Base-by-base conservation (phyloP, 805 yeast species). In the Lipomyces lipofer region DNA sequence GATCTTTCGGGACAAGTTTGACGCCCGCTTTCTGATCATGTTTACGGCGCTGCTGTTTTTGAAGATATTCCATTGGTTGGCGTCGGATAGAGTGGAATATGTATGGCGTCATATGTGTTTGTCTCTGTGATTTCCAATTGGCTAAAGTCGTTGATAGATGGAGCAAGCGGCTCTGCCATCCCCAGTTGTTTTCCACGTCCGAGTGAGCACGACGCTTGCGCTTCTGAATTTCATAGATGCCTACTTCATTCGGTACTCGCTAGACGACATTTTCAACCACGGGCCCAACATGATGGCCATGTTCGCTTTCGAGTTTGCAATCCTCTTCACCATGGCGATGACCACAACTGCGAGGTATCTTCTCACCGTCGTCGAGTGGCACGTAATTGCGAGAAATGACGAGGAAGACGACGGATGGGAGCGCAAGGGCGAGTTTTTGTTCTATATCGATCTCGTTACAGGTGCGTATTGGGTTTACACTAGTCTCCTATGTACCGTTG, bases 31-130 rank as follows among this genome's bases (percentile, higher is more conserved):
- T n/a, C 77, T 75, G 58, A 62, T 69, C 7, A 69, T 75, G 54
- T 71, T 76, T 2, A 56, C 71, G 4, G 63, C 73, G 12, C 63
- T 83, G 58, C 65, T 82, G 64, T 75, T 77, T 67, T 69, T 81
- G 66, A 85, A 84, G 65, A 82, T 85, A 1, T 82, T 86, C 72
- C 96, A 90, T 66, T 85, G 95, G 83, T 77, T 94, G 0, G 69
- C 85, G 43, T 71, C 73, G 35, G 84, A 81, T 52, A 66, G 87
- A 22, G 70, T 79, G 13, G 83, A 80, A 49, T 60, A 59, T 39
- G 56, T 60, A 27, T 43, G 62, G 40, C n/a, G n/a, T n/a, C n/a
- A n/a, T n/a, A n/a, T n/a, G n/a, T n/a, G n/a, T 25, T 17, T 21
- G 40, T 24, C 17, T 22, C 42, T 27, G 69, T 71, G 49, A 58